phyloP scores from a whole-genome alignment of 176 grass and related monocot genomes.

The Cymbopogon citratus region DNA sequence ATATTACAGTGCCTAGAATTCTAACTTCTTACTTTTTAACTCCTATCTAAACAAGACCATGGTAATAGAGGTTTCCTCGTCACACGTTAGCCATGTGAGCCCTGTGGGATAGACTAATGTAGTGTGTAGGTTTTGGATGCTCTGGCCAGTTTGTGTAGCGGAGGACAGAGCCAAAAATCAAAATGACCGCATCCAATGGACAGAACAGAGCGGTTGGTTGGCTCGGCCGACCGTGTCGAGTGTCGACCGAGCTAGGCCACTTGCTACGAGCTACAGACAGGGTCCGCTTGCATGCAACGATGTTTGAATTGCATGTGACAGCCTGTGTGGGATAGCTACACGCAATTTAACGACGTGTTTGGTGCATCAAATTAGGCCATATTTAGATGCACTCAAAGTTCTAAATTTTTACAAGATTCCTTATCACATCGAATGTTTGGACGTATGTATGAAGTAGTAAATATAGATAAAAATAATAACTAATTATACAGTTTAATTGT shows the following conservation, averaged over 20 bases:
- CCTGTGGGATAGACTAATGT: background rate
- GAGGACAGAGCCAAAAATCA: background rate
- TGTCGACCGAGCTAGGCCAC: background rate
- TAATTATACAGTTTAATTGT: too few species aligned
- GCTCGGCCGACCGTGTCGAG: background rate
- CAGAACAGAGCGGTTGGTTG: background rate
- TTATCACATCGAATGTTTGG: too few species aligned
- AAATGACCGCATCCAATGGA: slow-evolving; percentile 13
- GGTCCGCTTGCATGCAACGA: background rate
- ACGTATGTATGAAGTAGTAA: too few species aligned
- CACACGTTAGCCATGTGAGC: slow-evolving; percentile 28
- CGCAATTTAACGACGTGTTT: background rate
- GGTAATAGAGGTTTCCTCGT: background rate
- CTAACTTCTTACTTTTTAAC: too few species aligned
- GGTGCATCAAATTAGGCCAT: background rate
- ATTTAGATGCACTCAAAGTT: too few species aligned
- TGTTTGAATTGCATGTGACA: background rate
- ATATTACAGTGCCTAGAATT: too few species aligned
- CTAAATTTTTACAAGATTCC: too few species aligned
- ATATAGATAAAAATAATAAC: too few species aligned
- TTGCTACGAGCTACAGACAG: background rate
- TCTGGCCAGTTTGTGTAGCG: background rate
- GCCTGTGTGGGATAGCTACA: background rate
- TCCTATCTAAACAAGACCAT: too few species aligned
- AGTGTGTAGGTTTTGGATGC: background rate